Evolutionary conservation across 441 rosid genomes (phyloP), one percentile per base, ranked within the genome.

Genomic region (Breynia disticha): DNA sequence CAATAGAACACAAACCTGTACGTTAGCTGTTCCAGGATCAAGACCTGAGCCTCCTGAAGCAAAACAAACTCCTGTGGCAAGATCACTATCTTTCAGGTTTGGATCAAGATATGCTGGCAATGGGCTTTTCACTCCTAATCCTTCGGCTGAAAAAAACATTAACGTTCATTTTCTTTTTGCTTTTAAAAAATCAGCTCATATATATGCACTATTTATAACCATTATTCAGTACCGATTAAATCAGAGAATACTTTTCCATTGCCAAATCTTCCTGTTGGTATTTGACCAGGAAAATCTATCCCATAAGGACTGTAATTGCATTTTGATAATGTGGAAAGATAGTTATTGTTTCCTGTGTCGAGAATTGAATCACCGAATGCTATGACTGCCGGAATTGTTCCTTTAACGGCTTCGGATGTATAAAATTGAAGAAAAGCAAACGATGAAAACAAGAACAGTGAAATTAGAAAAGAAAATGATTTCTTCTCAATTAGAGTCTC

Each of bases 31-130:
- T 32, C 65, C 50, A 8, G 66, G 68, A 59, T 73, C 77, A 32
- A 45, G 68, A 15, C 77, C 77, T 0, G 39, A 16, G 18, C 59
- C 66, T 9, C 70, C 70, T 1, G 75, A 70, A 18, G 77, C 77
- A 8, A 73, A 73, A 52, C 47, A 62, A 5, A 62, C 71, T 2
- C 77, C 77, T 0, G 73, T 68, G 24, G 56, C 15, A 4, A 73
- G 65, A 38, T 73, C 77, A 7, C 58, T 7, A 37, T 13, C 46
- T 37, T 55, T 17, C 45, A 68, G 50, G 13, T 37, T 45, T 11
- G 68, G 74, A 41, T 73, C 68, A 51, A 65, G 54, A 61, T 65
- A 73, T 42, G 77, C 57, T 0, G 74, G 77, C 24, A 73, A 24
- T 1, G 7, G 13, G 3, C 50, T 57, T 46, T 73, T 73, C 13